phyloP scores from a whole-genome alignment of 2,329 filamentous ascomycete species.

The Xylariaceae sp. region DNA sequence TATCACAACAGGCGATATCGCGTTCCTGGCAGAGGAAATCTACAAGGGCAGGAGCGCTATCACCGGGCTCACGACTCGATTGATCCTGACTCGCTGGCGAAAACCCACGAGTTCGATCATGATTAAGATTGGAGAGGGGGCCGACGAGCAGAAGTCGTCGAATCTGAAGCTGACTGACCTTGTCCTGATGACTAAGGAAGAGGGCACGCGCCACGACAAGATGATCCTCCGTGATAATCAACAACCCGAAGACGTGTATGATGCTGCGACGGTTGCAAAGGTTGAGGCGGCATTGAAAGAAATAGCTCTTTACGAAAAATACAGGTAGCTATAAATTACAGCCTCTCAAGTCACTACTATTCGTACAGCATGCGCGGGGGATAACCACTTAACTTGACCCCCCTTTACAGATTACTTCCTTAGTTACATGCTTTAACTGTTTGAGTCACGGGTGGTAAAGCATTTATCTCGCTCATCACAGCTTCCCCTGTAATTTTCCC shows the following conservation, averaged over 20 bases:
- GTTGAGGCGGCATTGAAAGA: conserved; percentile 74
- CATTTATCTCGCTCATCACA: not conserved
- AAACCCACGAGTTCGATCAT: conserved; percentile 67
- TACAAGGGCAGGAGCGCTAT: conserved; percentile 83
- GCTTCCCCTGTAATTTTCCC: conserved; percentile 37
- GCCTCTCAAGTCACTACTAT: conserved; percentile 7
- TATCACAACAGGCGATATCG: conserved; percentile 79
- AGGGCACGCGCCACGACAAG: conserved; percentile 71
- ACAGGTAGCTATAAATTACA: conserved; percentile 44
- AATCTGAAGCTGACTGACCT: conserved; percentile 54
- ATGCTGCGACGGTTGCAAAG: conserved; percentile 66
- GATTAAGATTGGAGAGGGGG: conserved; percentile 65
- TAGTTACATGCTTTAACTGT: not conserved
- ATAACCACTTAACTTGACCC: not conserved
- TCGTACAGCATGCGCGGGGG: not conserved
- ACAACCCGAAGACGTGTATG: conserved; percentile 75
- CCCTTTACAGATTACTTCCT: not conserved
- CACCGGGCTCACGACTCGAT: conserved; percentile 79
- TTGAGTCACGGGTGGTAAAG: not conserved
- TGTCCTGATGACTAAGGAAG: conserved; percentile 47
- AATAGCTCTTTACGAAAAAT: conserved; percentile 66
- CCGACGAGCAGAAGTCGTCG: conserved; percentile 80
- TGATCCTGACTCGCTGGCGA: conserved; percentile 83
- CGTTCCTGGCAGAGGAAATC: conserved; percentile 88
- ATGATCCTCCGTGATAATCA: conserved; percentile 76